phyloP scores from a whole-genome alignment of 495 filamentous ascomycete species.

The Annulohypoxylon moriforme region DNA sequence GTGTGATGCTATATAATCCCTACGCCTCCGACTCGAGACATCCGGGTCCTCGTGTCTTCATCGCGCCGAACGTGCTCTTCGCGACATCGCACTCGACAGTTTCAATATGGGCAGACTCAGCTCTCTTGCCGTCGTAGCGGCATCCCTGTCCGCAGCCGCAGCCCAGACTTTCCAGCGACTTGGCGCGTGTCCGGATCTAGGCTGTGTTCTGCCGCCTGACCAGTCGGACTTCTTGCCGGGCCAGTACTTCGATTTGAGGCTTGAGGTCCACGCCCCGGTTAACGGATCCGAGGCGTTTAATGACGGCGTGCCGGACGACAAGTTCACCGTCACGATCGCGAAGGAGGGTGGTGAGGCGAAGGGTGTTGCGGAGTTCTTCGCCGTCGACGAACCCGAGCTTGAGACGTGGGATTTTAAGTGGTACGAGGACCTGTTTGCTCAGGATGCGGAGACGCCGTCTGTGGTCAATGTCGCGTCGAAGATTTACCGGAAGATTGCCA shows the following conservation, averaged over 20 bases:
- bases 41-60: not conserved
- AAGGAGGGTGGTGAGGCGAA: conserved; percentile 64
- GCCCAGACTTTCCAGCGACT: conserved; percentile 78
- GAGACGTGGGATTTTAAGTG: conserved; percentile 78
- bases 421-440: conserved; percentile 79
- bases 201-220: conserved; percentile 79
- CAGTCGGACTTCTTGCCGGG: conserved; percentile 81
- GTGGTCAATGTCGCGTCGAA: conserved; percentile 78
- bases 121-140: conserved; percentile 47
- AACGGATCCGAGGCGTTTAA: conserved; percentile 78
- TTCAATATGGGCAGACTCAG: conserved; percentile 43
- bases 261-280: conserved; percentile 79
- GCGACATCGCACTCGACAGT: conserved; percentile 4
- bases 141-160: conserved; percentile 49
- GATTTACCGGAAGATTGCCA: conserved; percentile 72
- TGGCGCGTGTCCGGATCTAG: conserved; percentile 75
- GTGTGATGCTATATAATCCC: conserved; percentile 19
- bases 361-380: conserved; percentile 69
- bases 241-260: conserved; percentile 79
- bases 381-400: conserved; percentile 66
- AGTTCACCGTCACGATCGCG: conserved; percentile 74
- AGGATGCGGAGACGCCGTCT: conserved; percentile 69
- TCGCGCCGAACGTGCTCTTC: conserved; percentile 7
- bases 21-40: not conserved
- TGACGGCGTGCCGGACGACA: conserved; percentile 67